phyloP scores from a whole-genome alignment of 106 monocot genomes.

The Chionographis japonica region DNA sequence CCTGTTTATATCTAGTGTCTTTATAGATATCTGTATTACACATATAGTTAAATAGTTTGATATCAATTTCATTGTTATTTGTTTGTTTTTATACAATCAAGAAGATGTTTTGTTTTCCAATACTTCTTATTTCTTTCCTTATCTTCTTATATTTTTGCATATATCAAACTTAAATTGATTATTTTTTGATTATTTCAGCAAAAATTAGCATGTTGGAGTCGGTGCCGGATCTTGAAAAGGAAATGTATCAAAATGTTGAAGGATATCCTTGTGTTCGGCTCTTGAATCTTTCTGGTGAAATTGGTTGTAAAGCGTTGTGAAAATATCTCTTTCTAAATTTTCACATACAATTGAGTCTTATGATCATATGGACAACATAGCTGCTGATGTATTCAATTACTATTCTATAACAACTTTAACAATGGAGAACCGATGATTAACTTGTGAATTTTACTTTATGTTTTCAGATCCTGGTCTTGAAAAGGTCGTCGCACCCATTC shows the following conservation, averaged over 20 bases:
- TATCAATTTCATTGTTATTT: no score
- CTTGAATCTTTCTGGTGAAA: constrained; percentile 85
- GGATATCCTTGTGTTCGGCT: constrained; percentile 91
- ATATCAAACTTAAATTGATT: no score
- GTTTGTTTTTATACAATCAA: no score
- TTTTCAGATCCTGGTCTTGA: constrained; percentile 69
- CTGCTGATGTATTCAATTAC: background rate
- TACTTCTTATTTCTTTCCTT: no score
- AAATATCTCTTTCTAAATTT: no score
- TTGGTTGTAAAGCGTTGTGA: constrained; percentile 43
- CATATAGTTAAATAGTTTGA: no score
- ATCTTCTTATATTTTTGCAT: no score
- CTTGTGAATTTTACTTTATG: constrained; percentile 4
- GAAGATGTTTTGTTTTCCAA: no score
- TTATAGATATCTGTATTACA: no score
- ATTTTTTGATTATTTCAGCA: constrained; percentile 28
- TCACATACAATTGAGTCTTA: no score
- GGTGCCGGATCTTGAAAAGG: constrained; percentile 90
- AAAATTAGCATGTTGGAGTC: constrained; percentile 51
- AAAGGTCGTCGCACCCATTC: constrained; percentile 78
- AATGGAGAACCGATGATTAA: background rate
- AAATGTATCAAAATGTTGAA: constrained; percentile 69
- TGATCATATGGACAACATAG: background rate
- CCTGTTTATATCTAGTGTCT: no score
- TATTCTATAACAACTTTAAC: background rate